Conservation (phyloP, 768 basidiomycete species). For the Boletus sensibilis region DNA sequence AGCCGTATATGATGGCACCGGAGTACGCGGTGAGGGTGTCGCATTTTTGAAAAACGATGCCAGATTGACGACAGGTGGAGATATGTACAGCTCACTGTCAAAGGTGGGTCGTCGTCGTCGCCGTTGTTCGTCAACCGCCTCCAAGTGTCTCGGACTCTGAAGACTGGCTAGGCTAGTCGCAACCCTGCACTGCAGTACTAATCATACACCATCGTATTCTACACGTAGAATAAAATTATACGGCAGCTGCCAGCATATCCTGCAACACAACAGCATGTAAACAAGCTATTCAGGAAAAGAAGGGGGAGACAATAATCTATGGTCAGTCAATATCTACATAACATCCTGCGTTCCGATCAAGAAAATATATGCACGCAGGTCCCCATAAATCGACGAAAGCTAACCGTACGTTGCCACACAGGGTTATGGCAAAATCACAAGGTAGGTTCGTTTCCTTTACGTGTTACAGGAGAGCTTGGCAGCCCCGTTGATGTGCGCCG, state of each 20-base stretch:
- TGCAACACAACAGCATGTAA: slow-evolving; percentile 18
- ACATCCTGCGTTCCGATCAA: slow-evolving; percentile 35
- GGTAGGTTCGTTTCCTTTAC: slow-evolving; percentile 27
- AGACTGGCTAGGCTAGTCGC: slow-evolving; percentile 1
- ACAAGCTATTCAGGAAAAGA: slow-evolving; percentile 11
- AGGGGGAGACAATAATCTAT: slow-evolving; percentile 35
- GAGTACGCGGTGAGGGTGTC: slow-evolving; percentile 44
- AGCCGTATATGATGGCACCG: slow-evolving; percentile 46
- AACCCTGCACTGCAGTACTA: slow-evolving; percentile 23
- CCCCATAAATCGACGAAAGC: slow-evolving; percentile 13
- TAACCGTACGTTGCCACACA: background rate
- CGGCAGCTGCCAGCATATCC: slow-evolving; percentile 26
- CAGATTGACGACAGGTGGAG: slow-evolving; percentile 46
- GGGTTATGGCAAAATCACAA: slow-evolving; percentile 12
- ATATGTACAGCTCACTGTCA: background rate
- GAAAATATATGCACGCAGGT: slow-evolving; percentile 32
- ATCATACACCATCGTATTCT: slow-evolving; percentile 29
- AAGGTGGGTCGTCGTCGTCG: slow-evolving; percentile 7
- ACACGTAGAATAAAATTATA: slow-evolving; percentile 35
- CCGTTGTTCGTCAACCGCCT: slow-evolving; percentile 7
- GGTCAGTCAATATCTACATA: slow-evolving; percentile 29
- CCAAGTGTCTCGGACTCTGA: slow-evolving; percentile 1
- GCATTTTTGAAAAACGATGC: slow-evolving; percentile 63
- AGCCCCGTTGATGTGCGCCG: slow-evolving; percentile 69
- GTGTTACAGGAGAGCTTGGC: slow-evolving; percentile 38